phyloP scores from a whole-genome alignment of 306 rosid species.

The Castanospermum australe region DNA sequence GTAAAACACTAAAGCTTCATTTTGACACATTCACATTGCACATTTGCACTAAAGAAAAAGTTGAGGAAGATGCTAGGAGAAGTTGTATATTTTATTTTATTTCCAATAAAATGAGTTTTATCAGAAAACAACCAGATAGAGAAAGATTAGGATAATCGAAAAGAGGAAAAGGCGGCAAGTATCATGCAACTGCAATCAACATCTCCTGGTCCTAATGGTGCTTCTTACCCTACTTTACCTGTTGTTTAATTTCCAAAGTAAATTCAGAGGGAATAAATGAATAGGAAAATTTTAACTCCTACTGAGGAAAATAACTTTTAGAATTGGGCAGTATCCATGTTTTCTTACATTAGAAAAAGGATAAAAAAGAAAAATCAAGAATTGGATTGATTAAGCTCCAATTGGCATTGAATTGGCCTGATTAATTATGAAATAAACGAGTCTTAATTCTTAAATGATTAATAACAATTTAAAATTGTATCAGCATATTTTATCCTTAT shows the following conservation, averaged over 20 bases:
- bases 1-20: slow-evolving; percentile 6
- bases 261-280: neutral
- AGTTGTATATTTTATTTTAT: neutral
- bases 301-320: neutral
- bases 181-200: neutral
- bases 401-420: neutral
- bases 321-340: neutral
- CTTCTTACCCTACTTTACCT: neutral
- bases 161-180: neutral
- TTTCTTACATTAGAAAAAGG: neutral
- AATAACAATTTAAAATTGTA: neutral
- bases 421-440: neutral
- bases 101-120: neutral
- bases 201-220: neutral
- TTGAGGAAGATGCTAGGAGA: neutral
- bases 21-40: slow-evolving; percentile 7
- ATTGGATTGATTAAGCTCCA: neutral
- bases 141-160: neutral
- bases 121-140: neutral
- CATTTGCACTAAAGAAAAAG: neutral
- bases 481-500: neutral
- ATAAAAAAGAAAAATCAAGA: neutral
- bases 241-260: neutral
- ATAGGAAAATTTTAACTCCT: neutral
- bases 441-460: neutral